Evolutionary conservation across 352 stramenopile species (phyloP).

Genomic region (Phytophthora boehmeriae): DNA sequence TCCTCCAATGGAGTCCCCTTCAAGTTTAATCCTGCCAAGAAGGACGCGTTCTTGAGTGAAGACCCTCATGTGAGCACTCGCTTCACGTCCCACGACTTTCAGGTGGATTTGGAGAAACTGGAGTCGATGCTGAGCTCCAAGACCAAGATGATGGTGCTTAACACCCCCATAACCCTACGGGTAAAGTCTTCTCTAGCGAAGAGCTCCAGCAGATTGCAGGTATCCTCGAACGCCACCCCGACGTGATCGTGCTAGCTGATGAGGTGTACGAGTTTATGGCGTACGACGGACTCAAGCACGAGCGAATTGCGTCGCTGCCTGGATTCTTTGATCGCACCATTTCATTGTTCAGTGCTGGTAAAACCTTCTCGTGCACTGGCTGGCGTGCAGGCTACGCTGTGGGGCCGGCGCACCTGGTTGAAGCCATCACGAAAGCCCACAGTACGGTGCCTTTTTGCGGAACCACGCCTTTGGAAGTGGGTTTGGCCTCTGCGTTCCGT

Average conservation of each 20-base stretch:
- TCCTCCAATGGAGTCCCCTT: constrained; percentile 78
- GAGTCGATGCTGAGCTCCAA: constrained; percentile 86
- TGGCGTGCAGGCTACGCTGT: constrained; percentile 92
- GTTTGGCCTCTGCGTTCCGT: constrained; percentile 88
- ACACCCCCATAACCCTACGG: constrained; percentile 99
- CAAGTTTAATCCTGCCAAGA: constrained; percentile 54
- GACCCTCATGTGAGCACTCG: constrained; percentile 13
- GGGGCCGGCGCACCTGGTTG: constrained; percentile 54
- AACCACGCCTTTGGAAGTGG: constrained; percentile 94
- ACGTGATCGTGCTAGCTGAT: constrained; percentile 95
- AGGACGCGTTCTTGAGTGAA: constrained; percentile 42
- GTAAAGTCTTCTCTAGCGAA: constrained; percentile 95
- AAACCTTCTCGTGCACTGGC: constrained; percentile 94
- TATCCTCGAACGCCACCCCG: constrained; percentile 83
- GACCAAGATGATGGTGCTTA: constrained; percentile 97
- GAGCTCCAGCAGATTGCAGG: constrained; percentile 94
- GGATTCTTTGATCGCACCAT: constrained; percentile 90
- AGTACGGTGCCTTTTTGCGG: constrained; percentile 94
- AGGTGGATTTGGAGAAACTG: constrained; percentile 88
- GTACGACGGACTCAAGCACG: constrained; percentile 75
- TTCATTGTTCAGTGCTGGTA: constrained; percentile 93
- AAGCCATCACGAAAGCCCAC: constrained; percentile 79
- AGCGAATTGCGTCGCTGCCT: constrained; percentile 78
- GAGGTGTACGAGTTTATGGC: constrained; percentile 99
- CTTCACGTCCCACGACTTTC: constrained; percentile 79